Conservation (phyloP, 1,139 yeast species). For the Saccharomycopsis phalli region DNA sequence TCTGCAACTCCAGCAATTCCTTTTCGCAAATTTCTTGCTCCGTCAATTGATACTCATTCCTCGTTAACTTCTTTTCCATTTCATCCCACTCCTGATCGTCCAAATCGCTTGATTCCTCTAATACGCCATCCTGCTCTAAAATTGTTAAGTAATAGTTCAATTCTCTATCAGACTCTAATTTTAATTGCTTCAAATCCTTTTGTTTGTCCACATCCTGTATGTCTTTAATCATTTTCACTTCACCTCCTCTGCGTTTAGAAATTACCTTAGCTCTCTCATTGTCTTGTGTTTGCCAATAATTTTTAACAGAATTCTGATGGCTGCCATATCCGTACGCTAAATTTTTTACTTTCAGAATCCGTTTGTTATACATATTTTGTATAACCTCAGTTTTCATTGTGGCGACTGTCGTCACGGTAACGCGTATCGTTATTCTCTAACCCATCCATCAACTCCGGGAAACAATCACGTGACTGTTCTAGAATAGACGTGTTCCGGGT, state of each 20-base stretch:
- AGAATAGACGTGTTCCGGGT: too few species aligned
- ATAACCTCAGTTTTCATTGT: too few species aligned
- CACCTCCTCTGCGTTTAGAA: conserved; percentile 9
- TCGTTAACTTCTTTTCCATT: neutral
- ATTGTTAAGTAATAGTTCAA: neutral
- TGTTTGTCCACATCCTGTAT: conserved; percentile 9
- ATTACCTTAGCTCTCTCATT: neutral
- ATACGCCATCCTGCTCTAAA: neutral
- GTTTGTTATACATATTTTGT: too few species aligned
- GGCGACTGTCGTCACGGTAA: too few species aligned
- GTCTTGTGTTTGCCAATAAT: neutral
- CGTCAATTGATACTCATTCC: conserved; percentile 1
- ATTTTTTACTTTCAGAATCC: too few species aligned
- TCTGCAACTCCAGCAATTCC: conserved; percentile 13
- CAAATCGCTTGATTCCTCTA: neutral
- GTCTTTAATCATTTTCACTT: conserved; percentile 10
- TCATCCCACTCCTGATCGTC: neutral
- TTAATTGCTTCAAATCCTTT: neutral
- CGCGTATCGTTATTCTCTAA: too few species aligned
- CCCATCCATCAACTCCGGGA: too few species aligned
- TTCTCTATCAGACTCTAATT: conserved; percentile 7
- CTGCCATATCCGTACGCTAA: too few species aligned
- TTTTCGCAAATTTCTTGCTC: conserved; percentile 7
- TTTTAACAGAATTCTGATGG: too few species aligned
- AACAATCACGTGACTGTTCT: too few species aligned